Evolutionary conservation across 176 grass and related monocot species (phyloP).

Genomic region (Dactylis glomerata): DNA sequence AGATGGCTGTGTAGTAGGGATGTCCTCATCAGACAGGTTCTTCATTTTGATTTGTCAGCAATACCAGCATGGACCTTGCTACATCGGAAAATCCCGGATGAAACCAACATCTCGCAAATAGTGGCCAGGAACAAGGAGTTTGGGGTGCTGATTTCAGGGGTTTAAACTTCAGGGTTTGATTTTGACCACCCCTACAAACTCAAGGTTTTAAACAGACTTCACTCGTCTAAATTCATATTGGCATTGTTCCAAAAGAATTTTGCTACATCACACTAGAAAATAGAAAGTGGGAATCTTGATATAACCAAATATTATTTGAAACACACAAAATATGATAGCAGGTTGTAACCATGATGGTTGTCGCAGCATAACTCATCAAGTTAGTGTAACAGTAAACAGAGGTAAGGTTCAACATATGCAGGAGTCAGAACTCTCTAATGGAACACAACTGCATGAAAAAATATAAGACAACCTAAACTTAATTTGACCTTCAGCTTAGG

Average conservation of each 20-base stretch:
- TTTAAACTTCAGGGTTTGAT: no score
- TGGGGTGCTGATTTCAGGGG: no score
- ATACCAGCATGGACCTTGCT: no score
- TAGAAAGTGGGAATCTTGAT: neutral
- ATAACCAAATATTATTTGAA: neutral
- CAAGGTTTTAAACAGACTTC: no score
- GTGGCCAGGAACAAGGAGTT: no score
- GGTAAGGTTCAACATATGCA: neutral
- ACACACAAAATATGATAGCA: neutral
- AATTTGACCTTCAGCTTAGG: neutral
- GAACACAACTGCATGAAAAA: neutral
- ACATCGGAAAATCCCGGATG: no score
- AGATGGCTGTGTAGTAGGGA: no score
- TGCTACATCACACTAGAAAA: neutral
- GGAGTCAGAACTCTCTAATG: neutral
- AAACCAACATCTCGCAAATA: no score
- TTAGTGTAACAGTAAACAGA: neutral
- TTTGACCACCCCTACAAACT: no score
- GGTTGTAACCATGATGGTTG: neutral
- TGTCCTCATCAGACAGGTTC: no score
- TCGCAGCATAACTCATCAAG: neutral
- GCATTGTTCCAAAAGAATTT: neutral
- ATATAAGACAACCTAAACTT: neutral
- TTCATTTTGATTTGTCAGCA: no score
- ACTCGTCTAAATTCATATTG: no score